Conservation (phyloP, 345 rosid genomes). For the Zanthoxylum bungeanum region DNA sequence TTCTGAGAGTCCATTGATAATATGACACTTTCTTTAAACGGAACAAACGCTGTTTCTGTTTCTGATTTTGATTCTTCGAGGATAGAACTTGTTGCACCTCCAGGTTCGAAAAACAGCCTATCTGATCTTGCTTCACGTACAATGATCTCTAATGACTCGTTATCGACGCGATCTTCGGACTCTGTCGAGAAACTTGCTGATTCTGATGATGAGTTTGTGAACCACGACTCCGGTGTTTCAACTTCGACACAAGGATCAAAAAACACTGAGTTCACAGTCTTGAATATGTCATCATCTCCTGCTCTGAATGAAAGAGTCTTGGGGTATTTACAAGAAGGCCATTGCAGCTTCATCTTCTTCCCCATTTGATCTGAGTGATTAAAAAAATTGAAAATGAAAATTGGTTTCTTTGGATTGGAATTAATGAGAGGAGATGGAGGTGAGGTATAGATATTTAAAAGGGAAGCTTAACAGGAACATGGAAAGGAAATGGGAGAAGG, state of each 20-base stretch:
- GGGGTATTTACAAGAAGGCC: constrained; percentile 57
- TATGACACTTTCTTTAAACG: constrained; percentile 55
- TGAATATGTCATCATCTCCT: constrained; percentile 51
- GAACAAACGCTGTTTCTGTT: constrained; percentile 7
- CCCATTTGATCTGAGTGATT: constrained; percentile 10
- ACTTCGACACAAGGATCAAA: constrained; percentile 30
- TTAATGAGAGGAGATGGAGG: constrained; percentile 28
- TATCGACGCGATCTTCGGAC: constrained; percentile 17
- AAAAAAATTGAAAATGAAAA: no score
- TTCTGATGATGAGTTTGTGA: constrained; percentile 41
- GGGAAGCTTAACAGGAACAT: constrained; percentile 10
- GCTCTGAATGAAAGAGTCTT: constrained; percentile 62
- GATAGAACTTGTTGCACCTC: constrained; percentile 63
- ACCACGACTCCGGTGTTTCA: constrained; percentile 39
- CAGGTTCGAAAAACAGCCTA: constrained; percentile 68
- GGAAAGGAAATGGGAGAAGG: constrained; percentile 22
- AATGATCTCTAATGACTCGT: constrained; percentile 48
- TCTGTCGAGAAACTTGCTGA: constrained; percentile 36
- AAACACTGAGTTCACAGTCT: constrained; percentile 68
- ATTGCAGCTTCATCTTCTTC: constrained; percentile 46
- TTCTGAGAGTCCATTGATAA: constrained; percentile 73
- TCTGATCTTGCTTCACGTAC: constrained; percentile 55
- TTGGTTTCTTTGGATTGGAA: constrained; percentile 1
- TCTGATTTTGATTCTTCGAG: constrained; percentile 36
- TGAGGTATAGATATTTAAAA: constrained; percentile 33